Conservation (phyloP, 768 basidiomycete genomes). For the Clitopilus hobsonii region DNA sequence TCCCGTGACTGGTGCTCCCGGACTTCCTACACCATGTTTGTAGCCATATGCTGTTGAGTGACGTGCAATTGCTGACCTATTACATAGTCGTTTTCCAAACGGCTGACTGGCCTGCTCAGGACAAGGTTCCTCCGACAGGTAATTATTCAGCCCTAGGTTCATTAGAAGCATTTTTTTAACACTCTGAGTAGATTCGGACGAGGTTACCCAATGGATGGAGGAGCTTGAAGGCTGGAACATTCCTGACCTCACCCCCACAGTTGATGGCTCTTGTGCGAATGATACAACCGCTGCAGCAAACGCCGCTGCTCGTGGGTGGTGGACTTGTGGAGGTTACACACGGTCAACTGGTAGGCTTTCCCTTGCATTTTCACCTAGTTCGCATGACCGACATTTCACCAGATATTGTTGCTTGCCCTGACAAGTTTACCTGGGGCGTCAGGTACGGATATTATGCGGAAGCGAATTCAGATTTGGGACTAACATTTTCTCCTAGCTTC, state of each 20-base stretch:
- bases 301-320: constrained; percentile 74
- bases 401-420: constrained; percentile 67
- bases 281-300: constrained; percentile 53
- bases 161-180: not conserved
- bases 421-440: constrained; percentile 73
- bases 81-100: constrained; percentile 19
- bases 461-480: constrained; percentile 4
- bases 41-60: constrained; percentile 6
- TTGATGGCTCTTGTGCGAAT: constrained; percentile 63
- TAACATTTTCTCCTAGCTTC: constrained; percentile 38
- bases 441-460: constrained; percentile 26
- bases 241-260: constrained; percentile 58
- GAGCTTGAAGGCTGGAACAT: constrained; percentile 70
- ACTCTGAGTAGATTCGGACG: constrained; percentile 39
- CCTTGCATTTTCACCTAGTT: not conserved
- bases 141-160: constrained; percentile 11
- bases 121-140: constrained; percentile 59
- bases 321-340: constrained; percentile 80
- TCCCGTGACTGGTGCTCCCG: constrained; percentile 60
- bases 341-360: constrained; percentile 35
- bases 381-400: not conserved
- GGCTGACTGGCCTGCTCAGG: constrained; percentile 58
- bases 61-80: not conserved
- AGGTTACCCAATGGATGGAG: constrained; percentile 73
- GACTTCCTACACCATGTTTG: constrained; percentile 62